Conservation (phyloP, 208 protist species). For the Leishmania tropica region DNA sequence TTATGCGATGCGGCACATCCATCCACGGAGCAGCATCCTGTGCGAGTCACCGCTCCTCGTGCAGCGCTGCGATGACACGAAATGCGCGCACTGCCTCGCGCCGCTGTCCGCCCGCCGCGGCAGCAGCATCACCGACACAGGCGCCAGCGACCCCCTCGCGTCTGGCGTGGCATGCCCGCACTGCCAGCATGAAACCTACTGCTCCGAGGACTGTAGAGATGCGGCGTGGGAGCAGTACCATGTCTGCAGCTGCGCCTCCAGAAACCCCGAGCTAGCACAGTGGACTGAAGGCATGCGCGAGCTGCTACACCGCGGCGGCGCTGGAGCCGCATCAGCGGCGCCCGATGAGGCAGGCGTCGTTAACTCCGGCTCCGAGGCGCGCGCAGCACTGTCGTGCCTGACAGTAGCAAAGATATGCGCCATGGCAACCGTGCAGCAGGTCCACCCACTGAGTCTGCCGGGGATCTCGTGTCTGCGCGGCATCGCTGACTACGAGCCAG, state of each 20-base stretch:
- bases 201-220: conserved; percentile 63
- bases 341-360: neutral
- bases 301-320: conserved; percentile 22
- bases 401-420: conserved; percentile 78
- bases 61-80: conserved; percentile 46
- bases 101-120: conserved; percentile 19
- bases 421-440: conserved; percentile 77
- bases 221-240: conserved; percentile 79
- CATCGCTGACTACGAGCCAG: conserved; percentile 70
- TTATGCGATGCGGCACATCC: conserved; percentile 58
- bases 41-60: conserved; percentile 62
- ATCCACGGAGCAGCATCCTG: conserved; percentile 49
- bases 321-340: neutral
- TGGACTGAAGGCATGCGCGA: conserved; percentile 66
- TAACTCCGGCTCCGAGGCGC: conserved; percentile 41
- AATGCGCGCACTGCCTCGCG: conserved; percentile 80
- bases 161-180: conserved; percentile 45
- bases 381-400: conserved; percentile 72
- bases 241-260: conserved; percentile 66
- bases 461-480: conserved; percentile 60
- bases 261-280: conserved; percentile 53
- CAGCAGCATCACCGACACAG: neutral
- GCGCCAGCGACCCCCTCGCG: neutral
- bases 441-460: conserved; percentile 70
- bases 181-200: conserved; percentile 76